Evolutionary conservation across 768 basidiomycete genomes (phyloP).

Genomic region (Nidula microcarpa): DNA sequence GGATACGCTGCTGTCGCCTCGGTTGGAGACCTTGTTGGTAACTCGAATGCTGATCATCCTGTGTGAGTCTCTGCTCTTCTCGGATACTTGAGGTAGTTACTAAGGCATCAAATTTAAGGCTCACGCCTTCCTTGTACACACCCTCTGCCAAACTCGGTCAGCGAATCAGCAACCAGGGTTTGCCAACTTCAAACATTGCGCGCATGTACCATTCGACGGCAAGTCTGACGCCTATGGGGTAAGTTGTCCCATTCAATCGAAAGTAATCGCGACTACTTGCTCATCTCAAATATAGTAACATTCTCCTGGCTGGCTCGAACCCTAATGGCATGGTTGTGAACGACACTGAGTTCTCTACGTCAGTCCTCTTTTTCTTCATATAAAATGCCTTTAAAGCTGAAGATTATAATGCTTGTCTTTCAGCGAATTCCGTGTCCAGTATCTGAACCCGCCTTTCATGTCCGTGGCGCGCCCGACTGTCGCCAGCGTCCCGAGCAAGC

Average conservation of each 20-base stretch:
- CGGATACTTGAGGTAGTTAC: no score
- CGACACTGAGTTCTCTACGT: conserved; percentile 22
- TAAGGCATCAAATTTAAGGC: conserved; percentile 6
- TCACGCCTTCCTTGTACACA: conserved; percentile 47
- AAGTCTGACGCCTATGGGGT: conserved; percentile 42
- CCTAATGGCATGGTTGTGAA: conserved; percentile 32
- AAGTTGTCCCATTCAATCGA: no score
- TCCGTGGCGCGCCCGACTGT: conserved; percentile 26
- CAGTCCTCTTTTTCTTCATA: not conserved
- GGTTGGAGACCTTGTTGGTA: conserved; percentile 20
- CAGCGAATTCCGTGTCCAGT: conserved; percentile 41
- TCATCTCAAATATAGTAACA: conserved; percentile 7
- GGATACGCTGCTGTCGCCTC: conserved; percentile 38
- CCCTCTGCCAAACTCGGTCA: conserved; percentile 36
- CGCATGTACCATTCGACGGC: conserved; percentile 63
- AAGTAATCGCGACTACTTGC: no score
- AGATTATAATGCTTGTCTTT: conserved; percentile 4
- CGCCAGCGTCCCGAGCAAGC: conserved; percentile 28
- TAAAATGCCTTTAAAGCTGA: not conserved
- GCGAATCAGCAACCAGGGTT: conserved; percentile 43
- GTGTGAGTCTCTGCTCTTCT: conserved; percentile 13
- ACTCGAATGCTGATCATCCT: conserved; percentile 26
- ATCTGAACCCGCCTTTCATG: conserved; percentile 40
- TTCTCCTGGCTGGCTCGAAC: conserved; percentile 39
- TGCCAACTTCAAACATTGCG: conserved; percentile 40